phyloP scores from a whole-genome alignment of 331 rosid genomes.

The Acacia pycnantha region DNA sequence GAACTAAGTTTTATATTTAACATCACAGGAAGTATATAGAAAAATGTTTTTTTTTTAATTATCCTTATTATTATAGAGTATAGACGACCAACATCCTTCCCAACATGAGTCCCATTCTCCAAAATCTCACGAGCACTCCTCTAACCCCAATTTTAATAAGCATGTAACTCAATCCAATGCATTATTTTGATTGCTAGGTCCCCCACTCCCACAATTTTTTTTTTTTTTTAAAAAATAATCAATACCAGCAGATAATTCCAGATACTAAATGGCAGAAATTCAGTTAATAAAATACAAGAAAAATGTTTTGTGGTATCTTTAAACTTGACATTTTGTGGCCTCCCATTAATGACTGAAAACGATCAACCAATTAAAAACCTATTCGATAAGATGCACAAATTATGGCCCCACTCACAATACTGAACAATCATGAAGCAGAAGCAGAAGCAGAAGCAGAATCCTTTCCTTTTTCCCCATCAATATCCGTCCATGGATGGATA shows the following conservation, averaged over 20 bases:
- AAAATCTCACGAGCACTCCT: slow-evolving; percentile 84
- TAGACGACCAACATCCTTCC: slow-evolving; percentile 78
- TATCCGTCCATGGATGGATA: slow-evolving; percentile 52
- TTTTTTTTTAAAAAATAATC: neutral
- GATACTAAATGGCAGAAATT: neutral
- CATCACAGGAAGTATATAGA: neutral
- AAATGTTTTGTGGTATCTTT: slow-evolving; percentile 22
- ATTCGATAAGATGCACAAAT: slow-evolving; percentile 49
- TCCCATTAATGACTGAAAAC: slow-evolving; percentile 30
- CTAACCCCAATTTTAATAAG: slow-evolving; percentile 29
- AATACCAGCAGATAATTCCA: neutral
- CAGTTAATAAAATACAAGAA: neutral
- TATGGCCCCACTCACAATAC: slow-evolving; percentile 41
- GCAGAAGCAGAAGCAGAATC: slow-evolving; percentile 7
- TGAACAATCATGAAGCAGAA: slow-evolving; percentile 16
- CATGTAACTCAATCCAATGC: slow-evolving; percentile 47
- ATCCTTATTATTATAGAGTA: slow-evolving; percentile 10
- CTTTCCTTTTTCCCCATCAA: slow-evolving; percentile 23
- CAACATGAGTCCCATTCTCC: slow-evolving; percentile 69
- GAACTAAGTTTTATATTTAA: too few relatives aligned
- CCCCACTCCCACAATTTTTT: slow-evolving; percentile 28
- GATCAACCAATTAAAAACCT: slow-evolving; percentile 37
- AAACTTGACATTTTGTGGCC: slow-evolving; percentile 24
- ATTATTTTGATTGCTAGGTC: slow-evolving; percentile 55
- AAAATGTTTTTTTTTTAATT: slow-evolving; percentile 21